phyloP scores from a whole-genome alignment of 164 flowering plant species.

The Hamamelis virginiana region DNA sequence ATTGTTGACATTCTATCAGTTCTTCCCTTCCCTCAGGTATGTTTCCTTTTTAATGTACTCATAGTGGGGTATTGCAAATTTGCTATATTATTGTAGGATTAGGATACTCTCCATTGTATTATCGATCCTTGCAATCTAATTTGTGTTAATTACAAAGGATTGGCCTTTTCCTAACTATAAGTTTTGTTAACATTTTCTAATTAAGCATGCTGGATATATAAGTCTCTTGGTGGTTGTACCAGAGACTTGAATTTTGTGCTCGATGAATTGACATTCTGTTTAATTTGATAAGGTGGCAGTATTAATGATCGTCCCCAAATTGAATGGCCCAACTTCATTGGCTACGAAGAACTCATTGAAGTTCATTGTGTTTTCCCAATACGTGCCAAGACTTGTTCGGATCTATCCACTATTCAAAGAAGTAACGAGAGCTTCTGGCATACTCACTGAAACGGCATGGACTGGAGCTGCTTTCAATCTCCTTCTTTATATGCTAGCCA shows the following conservation, averaged over 20 bases:
- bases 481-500: too few species aligned
- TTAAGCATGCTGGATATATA: neutral
- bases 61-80: too few species aligned
- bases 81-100: too few species aligned
- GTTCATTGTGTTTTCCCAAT: slow-evolving; percentile 57
- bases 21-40: slow-evolving; percentile 95
- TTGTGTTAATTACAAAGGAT: too few species aligned
- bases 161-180: too few species aligned
- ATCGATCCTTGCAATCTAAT: too few species aligned
- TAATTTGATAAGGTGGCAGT: slow-evolving; percentile 47
- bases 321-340: slow-evolving; percentile 42
- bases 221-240: neutral
- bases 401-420: slow-evolving; percentile 67
- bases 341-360: slow-evolving; percentile 58
- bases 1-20: slow-evolving; percentile 73
- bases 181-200: too few species aligned
- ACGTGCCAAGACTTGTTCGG: slow-evolving; percentile 72
- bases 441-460: too few species aligned
- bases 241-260: neutral
- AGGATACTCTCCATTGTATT: too few species aligned
- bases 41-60: neutral
- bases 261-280: too few species aligned
- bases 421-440: slow-evolving; percentile 78
- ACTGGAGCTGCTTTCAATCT: too few species aligned
- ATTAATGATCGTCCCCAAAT: slow-evolving; percentile 43